Evolutionary conservation across 208 protist species (phyloP), one percentile per base, ranked within the genome.

Genomic region (Leishmania major): DNA sequence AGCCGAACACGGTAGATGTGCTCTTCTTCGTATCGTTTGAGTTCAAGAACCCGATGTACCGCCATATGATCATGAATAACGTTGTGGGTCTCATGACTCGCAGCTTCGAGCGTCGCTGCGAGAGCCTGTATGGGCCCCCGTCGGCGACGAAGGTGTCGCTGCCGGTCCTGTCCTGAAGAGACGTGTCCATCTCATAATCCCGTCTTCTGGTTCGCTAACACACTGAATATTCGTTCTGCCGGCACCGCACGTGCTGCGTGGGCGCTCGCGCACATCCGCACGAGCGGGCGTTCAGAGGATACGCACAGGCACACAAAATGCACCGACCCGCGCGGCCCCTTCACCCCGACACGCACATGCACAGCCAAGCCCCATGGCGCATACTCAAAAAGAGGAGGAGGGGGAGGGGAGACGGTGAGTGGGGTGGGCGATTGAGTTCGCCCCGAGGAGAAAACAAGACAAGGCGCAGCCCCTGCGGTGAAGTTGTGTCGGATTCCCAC

Each of bases 91-190:
- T 96, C 75, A 96, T 96, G 93, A 96, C 91, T 60, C 81, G 82
- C 60, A 93, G 93, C 78, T 96, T 96, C 71, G 93, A 96, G 87
- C 87, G 89, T 28, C 91, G 87, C 51, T 95, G 91, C 64, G 93
- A 96, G 79, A 79, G 43, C 15, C 66, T 95, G n/a, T 93, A 94
- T 75, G 93, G 93, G 1, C 93, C 93, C 51, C 91, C 93, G 22
- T 95, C 90, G 31, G 78, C 82, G 13, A 55, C 74, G 43, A 84
- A 85, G 77, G 84, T 85, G 78, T 73, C 86, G 53, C 78, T 93
- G 15, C 84, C 87, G 5, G 78, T 82, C 13, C 78, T 84, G 49
- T 82, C 75, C 4, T 83, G 57, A 80, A 19, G 15, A 25, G 25
- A 10, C 8, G 13, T 67, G 6, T 67, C 5, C n/a, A 37, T 37